Base-by-base conservation (phyloP, 2,329 filamentous ascomycete species). In the Botrytis hyacinthi region DNA sequence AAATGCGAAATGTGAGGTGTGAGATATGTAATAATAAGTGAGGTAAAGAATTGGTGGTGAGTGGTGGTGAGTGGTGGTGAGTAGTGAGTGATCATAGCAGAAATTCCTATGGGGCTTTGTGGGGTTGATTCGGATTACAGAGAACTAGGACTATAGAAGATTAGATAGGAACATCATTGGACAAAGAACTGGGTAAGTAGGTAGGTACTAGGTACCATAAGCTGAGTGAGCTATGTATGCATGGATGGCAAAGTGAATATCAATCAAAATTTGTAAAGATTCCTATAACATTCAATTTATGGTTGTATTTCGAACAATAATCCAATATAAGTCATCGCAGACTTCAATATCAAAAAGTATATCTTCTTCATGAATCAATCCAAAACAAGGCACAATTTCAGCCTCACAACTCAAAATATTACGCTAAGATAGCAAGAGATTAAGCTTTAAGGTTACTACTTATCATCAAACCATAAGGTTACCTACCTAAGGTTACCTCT, bases 391-490 rank as follows among this genome's bases (percentile, higher is more conserved):
- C 63, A 51, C 35, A 51, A 67, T 51, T 12, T 67, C 63, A 67
- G 63, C 63, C 63, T 67, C 48, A 35, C 32, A 51, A 29, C 16
- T 29, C 37, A n/a, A 20, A 10, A 37, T 7, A 7, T 0, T 8
- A 54, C 26, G 65, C 65, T 67, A 67, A 67, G 65, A 67, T 67
- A 67, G 46, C 32, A 40, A 67, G 40, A 67, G 37, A 29, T 54
- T 54, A 51, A 67, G 32, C 22, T 67, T 37, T 42, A 42, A 42
- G 40, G 12, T 42, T 51, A 37, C 65, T 51, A 37, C 65, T 67
- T 67, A 67, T 67, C 65, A 44, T 44, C 22, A 51, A 44, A 42
- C 35, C 60, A 54, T 26, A 54, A 54, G 26, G 6, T 18, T 54
- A 16, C 48, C 40, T 42, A 14, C 51, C 51, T n/a, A n/a, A n/a